Conservation (phyloP, 768 basidiomycete species). For the Tremella fuciformis region DNA sequence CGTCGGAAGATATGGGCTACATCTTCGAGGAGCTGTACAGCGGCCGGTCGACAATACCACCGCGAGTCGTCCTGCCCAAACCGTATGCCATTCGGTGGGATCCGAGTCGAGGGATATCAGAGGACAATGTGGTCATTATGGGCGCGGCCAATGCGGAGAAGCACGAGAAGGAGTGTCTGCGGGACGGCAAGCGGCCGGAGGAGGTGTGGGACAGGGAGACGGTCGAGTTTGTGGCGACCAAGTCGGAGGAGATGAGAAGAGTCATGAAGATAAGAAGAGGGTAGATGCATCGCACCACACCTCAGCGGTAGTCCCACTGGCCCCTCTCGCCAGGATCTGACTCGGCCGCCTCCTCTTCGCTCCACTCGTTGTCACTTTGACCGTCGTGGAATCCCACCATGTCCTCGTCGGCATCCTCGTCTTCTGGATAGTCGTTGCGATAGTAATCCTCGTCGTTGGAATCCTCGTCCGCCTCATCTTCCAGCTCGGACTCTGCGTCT, state of each 20-base stretch:
- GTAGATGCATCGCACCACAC: conserved; percentile 10
- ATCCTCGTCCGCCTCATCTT: conserved; percentile 50
- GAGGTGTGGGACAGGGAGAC: conserved; percentile 72
- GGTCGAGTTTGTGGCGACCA: conserved; percentile 60
- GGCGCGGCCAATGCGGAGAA: conserved; percentile 69
- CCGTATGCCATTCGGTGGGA: conserved; percentile 84
- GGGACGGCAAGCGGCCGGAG: conserved; percentile 54
- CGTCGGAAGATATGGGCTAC: conserved; percentile 76
- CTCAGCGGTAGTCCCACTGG: conserved; percentile 2
- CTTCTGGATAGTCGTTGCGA: conserved; percentile 49
- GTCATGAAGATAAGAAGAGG: conserved; percentile 37
- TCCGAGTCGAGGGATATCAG: conserved; percentile 60
- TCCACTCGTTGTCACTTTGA: conserved; percentile 13
- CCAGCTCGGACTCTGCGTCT: conserved; percentile 34
- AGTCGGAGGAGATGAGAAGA: conserved; percentile 62
- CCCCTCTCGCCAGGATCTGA: conserved; percentile 4
- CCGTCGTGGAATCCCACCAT: conserved; percentile 37
- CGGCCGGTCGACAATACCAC: conserved; percentile 69
- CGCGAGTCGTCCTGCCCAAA: conserved; percentile 67
- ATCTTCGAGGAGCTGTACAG: conserved; percentile 84
- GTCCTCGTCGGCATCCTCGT: conserved; percentile 47
- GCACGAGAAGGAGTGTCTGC: conserved; percentile 56
- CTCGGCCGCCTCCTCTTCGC: conserved; percentile 9
- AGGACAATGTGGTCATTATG: conserved; percentile 84
- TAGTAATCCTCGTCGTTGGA: conserved; percentile 47